Evolutionary conservation across 2,329 filamentous ascomycete species (phyloP).

Genomic region (Aschersonia sp.): DNA sequence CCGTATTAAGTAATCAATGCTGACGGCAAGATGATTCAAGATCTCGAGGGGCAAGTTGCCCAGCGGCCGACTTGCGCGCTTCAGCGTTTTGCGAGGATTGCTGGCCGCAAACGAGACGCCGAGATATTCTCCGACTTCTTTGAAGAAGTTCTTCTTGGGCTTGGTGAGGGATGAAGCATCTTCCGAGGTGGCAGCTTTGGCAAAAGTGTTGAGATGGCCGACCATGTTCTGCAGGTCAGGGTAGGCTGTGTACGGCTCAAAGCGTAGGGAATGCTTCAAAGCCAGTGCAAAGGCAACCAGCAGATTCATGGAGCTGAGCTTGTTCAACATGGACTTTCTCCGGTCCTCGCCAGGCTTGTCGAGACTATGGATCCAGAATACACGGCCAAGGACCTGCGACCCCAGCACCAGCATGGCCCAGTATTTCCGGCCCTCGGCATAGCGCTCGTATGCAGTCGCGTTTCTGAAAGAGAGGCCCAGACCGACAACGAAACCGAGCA

Average conservation of each 20-base stretch:
- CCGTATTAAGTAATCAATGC: conserved; percentile 45
- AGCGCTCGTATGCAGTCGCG: conserved; percentile 64
- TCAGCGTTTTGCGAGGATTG: conserved; percentile 67
- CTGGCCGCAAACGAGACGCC: conserved; percentile 63
- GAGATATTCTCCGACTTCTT: conserved; percentile 55
- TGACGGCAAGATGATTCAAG: conserved; percentile 54
- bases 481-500: conserved; percentile 72
- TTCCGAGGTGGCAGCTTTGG: conserved; percentile 34
- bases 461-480: conserved; percentile 65
- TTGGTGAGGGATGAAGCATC: conserved; percentile 17
- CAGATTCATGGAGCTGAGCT: conserved; percentile 63
- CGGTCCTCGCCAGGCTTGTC: conserved; percentile 32
- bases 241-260: conserved; percentile 69
- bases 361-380: conserved; percentile 72
- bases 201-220: conserved; percentile 62
- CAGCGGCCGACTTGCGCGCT: conserved; percentile 55
- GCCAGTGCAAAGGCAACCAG: conserved; percentile 64
- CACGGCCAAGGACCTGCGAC: conserved; percentile 53
- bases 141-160: conserved; percentile 38
- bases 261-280: conserved; percentile 71
- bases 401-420: conserved; percentile 49
- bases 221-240: conserved; percentile 58
- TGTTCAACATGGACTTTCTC: conserved; percentile 55
- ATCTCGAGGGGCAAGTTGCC: conserved; percentile 80
- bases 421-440: conserved; percentile 47